These are phyloP conservation scores for Aspergillus leporis DNA, from an alignment of 495 filamentous ascomycete genomes.

Conservation along the genomic window DNA sequence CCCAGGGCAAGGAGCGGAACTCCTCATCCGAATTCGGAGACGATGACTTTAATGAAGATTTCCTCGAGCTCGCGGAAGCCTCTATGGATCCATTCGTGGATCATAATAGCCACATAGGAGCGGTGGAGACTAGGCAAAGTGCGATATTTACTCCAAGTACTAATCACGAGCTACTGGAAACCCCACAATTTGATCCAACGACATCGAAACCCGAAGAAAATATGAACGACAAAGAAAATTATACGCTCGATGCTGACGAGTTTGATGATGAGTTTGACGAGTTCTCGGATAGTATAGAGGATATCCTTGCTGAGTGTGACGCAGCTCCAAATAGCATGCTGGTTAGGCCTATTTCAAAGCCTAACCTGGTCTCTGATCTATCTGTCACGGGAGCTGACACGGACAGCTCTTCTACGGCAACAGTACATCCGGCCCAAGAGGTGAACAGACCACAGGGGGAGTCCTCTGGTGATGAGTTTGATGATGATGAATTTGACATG, in stretches of 20 bases:
- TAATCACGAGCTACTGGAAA: neutral
- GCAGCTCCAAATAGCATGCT: conserved; percentile 50
- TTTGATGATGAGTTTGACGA: conserved; percentile 68
- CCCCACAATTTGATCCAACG: neutral
- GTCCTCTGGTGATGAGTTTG: conserved; percentile 46
- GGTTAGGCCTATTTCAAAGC: conserved; percentile 15
- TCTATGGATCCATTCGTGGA: conserved; percentile 36
- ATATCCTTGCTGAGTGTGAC: conserved; percentile 43
- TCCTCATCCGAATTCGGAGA: conserved; percentile 62
- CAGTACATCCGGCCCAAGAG: conserved; percentile 2
- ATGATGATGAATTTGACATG: conserved; percentile 45
- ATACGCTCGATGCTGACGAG: conserved; percentile 50
- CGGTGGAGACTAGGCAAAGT: neutral
- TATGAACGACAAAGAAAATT: conserved; percentile 53
- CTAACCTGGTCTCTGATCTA: conserved; percentile 10
- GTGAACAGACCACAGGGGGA: conserved; percentile 13
- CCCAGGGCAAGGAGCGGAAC: conserved; percentile 23
- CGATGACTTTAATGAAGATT: conserved; percentile 57
- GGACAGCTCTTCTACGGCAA: neutral
- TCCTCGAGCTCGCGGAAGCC: conserved; percentile 51
- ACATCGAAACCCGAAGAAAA: conserved; percentile 24
- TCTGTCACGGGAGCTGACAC: conserved; percentile 4
- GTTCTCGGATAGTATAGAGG: conserved; percentile 42
- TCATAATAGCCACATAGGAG: conserved; percentile 5
- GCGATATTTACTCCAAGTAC: neutral